Percentiles rank a stretch among this genome's conserved stretches.
These are phyloP conservation scores for Boletus semigastroideus DNA, from an alignment of 1,284 basidiomycete genomes.

Conservation along the genomic window DNA sequence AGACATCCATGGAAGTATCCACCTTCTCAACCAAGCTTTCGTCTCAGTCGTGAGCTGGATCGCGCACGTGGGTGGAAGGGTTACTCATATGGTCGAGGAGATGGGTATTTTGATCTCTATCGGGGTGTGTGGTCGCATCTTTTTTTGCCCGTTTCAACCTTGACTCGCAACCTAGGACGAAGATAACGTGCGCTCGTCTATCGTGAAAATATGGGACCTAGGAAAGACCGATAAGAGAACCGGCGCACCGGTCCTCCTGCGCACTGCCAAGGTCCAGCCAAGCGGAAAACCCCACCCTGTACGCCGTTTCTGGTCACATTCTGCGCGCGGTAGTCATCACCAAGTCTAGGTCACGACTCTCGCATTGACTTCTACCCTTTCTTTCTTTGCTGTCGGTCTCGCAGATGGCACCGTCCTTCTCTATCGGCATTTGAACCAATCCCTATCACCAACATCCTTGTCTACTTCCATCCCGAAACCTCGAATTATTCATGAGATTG, in stretches of 20 bases:
- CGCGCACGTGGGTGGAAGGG: constrained; percentile 72
- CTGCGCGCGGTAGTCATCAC: constrained; percentile 1
- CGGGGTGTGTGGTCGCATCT: constrained; percentile 56
- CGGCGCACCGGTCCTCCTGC: constrained; percentile 65
- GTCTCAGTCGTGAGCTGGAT: constrained; percentile 72
- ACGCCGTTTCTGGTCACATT: constrained; percentile 22
- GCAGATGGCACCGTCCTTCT: constrained; percentile 94
- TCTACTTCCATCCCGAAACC: constrained; percentile 79
- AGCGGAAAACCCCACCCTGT: constrained; percentile 82
- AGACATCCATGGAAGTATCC: constrained; percentile 80
- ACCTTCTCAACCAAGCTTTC: constrained; percentile 75
- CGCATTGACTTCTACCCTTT: constrained; percentile 77
- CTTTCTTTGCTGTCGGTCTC: constrained; percentile 87
- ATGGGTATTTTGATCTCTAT: constrained; percentile 80
- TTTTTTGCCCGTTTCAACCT: background rate
- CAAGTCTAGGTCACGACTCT: constrained; percentile 70
- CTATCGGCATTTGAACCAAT: constrained; percentile 89
- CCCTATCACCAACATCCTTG: constrained; percentile 65
- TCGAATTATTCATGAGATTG: constrained; percentile 74
- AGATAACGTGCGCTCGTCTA: constrained; percentile 65
- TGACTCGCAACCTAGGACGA: constrained; percentile 63
- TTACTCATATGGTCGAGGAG: constrained; percentile 83
- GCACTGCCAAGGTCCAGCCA: constrained; percentile 77
- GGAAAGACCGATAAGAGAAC: constrained; percentile 73
- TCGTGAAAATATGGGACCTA: constrained; percentile 91